Base-by-base conservation (phyloP, 2,329 filamentous ascomycete species). In the Aaosphaeria arxii region DNA sequence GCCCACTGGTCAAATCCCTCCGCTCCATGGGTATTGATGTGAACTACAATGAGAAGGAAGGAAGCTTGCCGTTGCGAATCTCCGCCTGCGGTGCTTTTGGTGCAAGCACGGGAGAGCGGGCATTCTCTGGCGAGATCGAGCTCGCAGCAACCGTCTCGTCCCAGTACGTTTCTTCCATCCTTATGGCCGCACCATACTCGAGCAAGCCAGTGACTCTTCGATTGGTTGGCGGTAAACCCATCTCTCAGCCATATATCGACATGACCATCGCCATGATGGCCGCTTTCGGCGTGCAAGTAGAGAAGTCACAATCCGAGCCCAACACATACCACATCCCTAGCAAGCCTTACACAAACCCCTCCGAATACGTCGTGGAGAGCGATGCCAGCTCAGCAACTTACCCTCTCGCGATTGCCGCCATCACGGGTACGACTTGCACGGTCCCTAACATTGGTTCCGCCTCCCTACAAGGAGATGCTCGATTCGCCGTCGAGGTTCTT, bases 261-360 rank as follows among this genome's bases (percentile, higher is more conserved):
- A 97, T 99, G 92, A 99, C 94, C 2, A 91, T 95, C 45, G 82
- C 91, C 11, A 99, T 99, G 92, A 99, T 99, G 94, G 81, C 82
- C 46, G 81, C 88, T 2, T 99, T 99, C 63, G 94, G 94, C 43
- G 83, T 99, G 38, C 70, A 84, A 36, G 94, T 96, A 9, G 78
- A 84, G 52, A 84, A 82, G 59, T 95, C 91, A 6, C 71, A 81
- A 31, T 86, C 82, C 3, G 91, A 96, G 61, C 82, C 86, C 41
- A 87, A 97, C 66, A 96, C 92, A 5, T 99, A 99, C 72, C 86
- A 95, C 67, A 95, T 99, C 48, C 94, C 94, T 2, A 85, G 88
- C 63, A 89, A 88, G 11, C 75, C 78, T 9, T 99, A 99, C 74
- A 77, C 79, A 38, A 97, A 94, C 67, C 94, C 94, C 2, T 67